Percentiles rank a stretch among this genome's conserved stretches.
These are phyloP conservation scores for Oxyria digyna DNA, from an alignment of 148 eudicot species.

Conservation along the genomic window DNA sequence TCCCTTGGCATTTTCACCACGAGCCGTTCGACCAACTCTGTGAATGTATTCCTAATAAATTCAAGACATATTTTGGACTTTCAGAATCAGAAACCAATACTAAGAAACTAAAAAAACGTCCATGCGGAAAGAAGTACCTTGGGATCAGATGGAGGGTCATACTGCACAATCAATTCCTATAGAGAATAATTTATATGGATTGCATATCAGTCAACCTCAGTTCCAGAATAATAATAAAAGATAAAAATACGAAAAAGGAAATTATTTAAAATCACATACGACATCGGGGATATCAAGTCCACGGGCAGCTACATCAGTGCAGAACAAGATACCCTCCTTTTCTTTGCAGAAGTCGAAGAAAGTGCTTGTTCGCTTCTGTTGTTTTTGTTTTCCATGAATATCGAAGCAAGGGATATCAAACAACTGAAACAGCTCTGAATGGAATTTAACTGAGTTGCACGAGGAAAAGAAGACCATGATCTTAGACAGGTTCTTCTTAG, in stretches of 20 bases:
- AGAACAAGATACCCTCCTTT: conserved; percentile 72
- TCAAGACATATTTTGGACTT: not conserved
- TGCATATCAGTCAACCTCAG: not conserved
- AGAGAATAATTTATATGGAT: not conserved
- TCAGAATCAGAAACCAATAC: not conserved
- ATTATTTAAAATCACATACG: conserved; percentile 30
- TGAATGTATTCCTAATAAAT: conserved; percentile 77
- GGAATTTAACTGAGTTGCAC: conserved; percentile 85
- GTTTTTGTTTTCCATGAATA: conserved; percentile 95
- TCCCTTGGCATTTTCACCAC: conserved; percentile 95
- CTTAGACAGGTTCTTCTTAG: conserved; percentile 62
- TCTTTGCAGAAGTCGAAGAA: conserved; percentile 78
- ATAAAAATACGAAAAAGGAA: not conserved
- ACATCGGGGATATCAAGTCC: conserved; percentile 97
- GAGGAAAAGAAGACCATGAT: conserved; percentile 98
- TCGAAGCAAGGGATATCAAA: conserved; percentile 62
- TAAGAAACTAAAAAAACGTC: not conserved
- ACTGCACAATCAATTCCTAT: conserved; percentile 96
- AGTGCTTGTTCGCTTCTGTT: conserved; percentile 67
- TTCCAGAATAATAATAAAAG: not conserved
- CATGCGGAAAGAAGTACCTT: conserved; percentile 34
- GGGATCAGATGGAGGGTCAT: conserved; percentile 96
- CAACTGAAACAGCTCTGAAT: conserved; percentile 71
- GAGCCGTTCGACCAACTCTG: conserved; percentile 97
- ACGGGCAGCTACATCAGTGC: conserved; percentile 98